Base-by-base conservation (phyloP, 192 early-diverging fungal species). In the Coemansia furcata region DNA sequence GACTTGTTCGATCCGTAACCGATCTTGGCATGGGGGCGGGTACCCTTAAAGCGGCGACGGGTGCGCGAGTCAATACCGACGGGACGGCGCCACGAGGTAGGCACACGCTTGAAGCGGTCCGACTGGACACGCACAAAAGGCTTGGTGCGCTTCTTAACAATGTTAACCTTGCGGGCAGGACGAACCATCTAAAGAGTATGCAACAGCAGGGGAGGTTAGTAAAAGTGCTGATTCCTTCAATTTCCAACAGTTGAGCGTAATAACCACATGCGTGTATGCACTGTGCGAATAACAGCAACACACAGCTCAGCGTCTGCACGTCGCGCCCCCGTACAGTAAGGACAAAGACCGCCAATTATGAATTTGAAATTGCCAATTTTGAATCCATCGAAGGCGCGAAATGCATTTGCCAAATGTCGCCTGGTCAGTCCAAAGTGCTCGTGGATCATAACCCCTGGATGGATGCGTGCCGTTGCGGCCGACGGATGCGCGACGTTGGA, bases 1-100 rank as follows among this genome's bases (percentile, higher is more conserved):
- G n/a, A n/a, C n/a, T n/a, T n/a, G n/a, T n/a, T n/a, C n/a, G 96
- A 94, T 76, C 98, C 98, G 84, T 96, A 99, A 85, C 98, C 98
- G 73, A 99, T 99, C 90, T 97, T 98, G 86, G 98, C 95, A 93
- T 98, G 96, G 78, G 92, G 90, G 75, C 94, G 90, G 71, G 91
- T 89, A 71, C 98, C 98, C 89, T 95, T 96, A 89, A 99, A 99
- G 62, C 98, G 90, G 77, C 98, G 87, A 73, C 98, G 96, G 68
- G 97, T 95, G 65, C 93, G 87, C 88, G 91, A 94, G 84, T 99
- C 98, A 88, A 99, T 99, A 98, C 98, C 98, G 86, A 92, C 94
- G 76, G 98, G 98, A 85, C 98, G 96, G 87, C 98, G 92, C 98
- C 98, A 99, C 74, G 94, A 93, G 76, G 89, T 93, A 83, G 88